phyloP scores from a whole-genome alignment of 441 rosid genomes.

The Biscutella laevigata region DNA sequence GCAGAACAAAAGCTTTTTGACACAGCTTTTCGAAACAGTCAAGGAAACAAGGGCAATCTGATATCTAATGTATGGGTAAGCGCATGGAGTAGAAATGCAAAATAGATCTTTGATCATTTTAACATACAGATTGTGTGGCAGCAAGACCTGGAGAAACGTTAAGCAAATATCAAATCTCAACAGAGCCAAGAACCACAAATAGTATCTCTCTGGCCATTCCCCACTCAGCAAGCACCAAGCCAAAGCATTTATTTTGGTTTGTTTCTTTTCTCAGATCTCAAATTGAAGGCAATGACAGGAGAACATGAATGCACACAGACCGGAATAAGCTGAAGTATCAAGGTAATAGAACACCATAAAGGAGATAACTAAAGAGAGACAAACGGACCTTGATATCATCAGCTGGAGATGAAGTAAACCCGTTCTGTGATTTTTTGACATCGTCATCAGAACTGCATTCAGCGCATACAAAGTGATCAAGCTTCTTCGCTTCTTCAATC shows the following conservation, averaged over 20 bases:
- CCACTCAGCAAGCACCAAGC: neutral
- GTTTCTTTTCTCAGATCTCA: conserved; percentile 9
- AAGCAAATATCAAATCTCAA: conserved; percentile 2
- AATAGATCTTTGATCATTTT: neutral
- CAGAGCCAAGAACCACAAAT: neutral
- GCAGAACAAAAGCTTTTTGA: neutral
- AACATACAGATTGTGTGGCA: conserved; percentile 1
- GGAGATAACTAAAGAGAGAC: neutral
- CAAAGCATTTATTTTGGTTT: neutral
- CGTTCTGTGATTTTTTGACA: conserved; percentile 50
- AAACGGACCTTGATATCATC: conserved; percentile 50
- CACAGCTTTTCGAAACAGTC: too few species aligned
- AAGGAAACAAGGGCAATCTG: too few species aligned
- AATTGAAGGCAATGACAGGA: conserved; percentile 10
- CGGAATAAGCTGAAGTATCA: neutral
- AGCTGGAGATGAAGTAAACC: conserved; percentile 44
- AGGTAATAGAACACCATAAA: neutral
- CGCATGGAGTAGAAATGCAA: neutral
- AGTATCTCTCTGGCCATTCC: neutral
- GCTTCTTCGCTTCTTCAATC: conserved; percentile 75
- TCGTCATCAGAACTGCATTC: conserved; percentile 67
- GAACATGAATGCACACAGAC: neutral
- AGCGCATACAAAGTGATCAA: conserved; percentile 70
- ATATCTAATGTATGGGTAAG: neutral
- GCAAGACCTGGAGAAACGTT: neutral